phyloP scores from a whole-genome alignment of 305 asterid genomes.

The Fraxinus sp. region DNA sequence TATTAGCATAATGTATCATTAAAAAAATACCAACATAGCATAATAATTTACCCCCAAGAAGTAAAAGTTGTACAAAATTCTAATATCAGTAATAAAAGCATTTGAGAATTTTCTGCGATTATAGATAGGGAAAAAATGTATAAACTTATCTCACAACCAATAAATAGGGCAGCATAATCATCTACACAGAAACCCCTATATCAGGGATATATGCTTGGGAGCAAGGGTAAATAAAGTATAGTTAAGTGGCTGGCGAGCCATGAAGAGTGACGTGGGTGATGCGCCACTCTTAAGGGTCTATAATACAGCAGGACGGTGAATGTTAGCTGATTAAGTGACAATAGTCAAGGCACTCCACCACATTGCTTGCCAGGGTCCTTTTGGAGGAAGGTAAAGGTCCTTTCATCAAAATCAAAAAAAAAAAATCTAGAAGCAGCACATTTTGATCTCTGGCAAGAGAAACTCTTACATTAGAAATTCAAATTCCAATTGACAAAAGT shows the following conservation, averaged over 20 bases:
- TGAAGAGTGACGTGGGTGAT: background rate
- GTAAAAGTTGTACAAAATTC: background rate
- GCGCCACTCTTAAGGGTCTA: background rate
- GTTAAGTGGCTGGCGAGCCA: background rate
- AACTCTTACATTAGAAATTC: background rate
- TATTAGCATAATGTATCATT: background rate
- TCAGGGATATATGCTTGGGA: background rate
- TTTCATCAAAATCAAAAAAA: background rate
- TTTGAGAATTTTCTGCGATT: background rate
- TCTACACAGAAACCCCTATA: background rate
- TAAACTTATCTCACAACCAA: background rate
- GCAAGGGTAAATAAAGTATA: background rate
- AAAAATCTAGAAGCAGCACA: background rate
- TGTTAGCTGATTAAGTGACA: background rate
- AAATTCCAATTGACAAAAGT: background rate
- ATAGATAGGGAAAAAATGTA: background rate
- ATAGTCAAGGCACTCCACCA: background rate
- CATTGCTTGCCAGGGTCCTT: background rate
- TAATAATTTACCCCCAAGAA: background rate
- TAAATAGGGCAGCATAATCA: background rate
- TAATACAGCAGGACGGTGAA: background rate
- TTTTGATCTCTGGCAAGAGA: background rate
- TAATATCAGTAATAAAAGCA: background rate
- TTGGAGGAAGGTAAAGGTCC: background rate
- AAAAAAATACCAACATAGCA: background rate